Evolutionary conservation across 345 rosid species (phyloP), one percentile per base, ranked within the genome.

Genomic region (Adansonia digitata): DNA sequence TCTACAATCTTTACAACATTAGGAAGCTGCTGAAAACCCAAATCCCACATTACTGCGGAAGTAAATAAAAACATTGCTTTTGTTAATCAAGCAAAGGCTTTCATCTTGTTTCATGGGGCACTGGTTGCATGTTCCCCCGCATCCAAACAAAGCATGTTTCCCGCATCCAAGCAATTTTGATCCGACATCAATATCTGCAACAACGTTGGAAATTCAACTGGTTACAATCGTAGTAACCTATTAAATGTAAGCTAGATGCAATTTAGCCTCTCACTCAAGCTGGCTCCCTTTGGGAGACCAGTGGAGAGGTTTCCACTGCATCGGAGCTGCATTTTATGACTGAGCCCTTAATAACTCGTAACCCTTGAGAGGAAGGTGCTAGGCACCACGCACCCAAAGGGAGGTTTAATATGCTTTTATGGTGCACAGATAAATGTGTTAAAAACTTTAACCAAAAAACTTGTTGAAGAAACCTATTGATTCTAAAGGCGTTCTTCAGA

Each of bases 1-100:
- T 43, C 64, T 74, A 79, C 67, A 26, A 55, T 75, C 81, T 80
- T 85, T 77, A 82, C 82, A 76, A 37, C 69, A 49, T 45, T 12
- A 24, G 46, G 12, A 65, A 7, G 35, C 64, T 34, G 53, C 66
- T 70, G 37, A 13, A 59, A 49, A n/a, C 74, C 45, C 45, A 69
- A n/a, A 42, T 7, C 46, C 59, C 42, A 77, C 62, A 24, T 66
- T 51, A 12, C n/a, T n/a, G 42, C 15, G n/a, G 52, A 24, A 76
- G 51, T 45, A 35, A 46, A 40, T 18, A 74, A 20, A 60, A 5
- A 48, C 3, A 37, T 67, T 14, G 35, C 14, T 67, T 66, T 45
- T 43, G 69, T 24, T 60, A 31, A 17, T 46, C 26, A 2, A 29
- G 26, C 27, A 48, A 34, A n/a, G 60, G 29, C 13, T 69, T 17